Conservation (phyloP, 768 basidiomycete species). For the Phylloporus arenicola region DNA sequence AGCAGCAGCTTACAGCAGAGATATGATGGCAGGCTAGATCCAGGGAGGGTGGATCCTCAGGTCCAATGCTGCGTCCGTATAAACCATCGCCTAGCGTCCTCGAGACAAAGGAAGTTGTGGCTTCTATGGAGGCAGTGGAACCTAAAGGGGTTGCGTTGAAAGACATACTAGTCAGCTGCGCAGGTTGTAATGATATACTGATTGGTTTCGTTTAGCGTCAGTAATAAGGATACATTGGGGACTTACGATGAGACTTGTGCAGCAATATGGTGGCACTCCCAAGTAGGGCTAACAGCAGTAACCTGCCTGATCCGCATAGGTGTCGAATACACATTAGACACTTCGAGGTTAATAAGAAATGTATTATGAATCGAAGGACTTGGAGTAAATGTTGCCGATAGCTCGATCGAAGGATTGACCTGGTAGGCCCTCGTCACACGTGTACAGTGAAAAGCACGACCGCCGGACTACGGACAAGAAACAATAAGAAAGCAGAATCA, state of each 20-base stretch:
- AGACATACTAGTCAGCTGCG: constrained; percentile 43
- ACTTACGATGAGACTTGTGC: constrained; percentile 41
- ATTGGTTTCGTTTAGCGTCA: constrained; percentile 8
- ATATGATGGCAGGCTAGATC: constrained; percentile 48
- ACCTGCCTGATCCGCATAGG: constrained; percentile 52
- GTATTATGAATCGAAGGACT: constrained; percentile 41
- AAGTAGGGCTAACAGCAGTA: constrained; percentile 61
- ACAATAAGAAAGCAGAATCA: background rate
- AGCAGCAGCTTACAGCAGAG: constrained; percentile 35
- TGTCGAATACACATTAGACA: constrained; percentile 45
- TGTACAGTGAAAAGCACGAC: constrained; percentile 51
- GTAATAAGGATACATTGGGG: background rate
- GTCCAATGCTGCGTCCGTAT: constrained; percentile 38
- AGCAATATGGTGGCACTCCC: constrained; percentile 47
- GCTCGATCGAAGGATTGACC: constrained; percentile 54
- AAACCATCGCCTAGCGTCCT: constrained; percentile 48
- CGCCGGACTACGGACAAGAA: constrained; percentile 36
- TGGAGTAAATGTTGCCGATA: constrained; percentile 48
- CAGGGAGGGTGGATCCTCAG: constrained; percentile 46
- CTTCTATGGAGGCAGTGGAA: constrained; percentile 33
- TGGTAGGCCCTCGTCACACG: constrained; percentile 52
- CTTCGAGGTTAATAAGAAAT: constrained; percentile 51
- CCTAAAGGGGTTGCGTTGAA: constrained; percentile 40
- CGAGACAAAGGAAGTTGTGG: constrained; percentile 47
- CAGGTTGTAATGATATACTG: constrained; percentile 42